Percentiles rank a stretch among this genome's conserved stretches.
Evolutionary conservation across 176 grass and related monocot species (phyloP).

Genomic region (Triticum monococcum): DNA sequence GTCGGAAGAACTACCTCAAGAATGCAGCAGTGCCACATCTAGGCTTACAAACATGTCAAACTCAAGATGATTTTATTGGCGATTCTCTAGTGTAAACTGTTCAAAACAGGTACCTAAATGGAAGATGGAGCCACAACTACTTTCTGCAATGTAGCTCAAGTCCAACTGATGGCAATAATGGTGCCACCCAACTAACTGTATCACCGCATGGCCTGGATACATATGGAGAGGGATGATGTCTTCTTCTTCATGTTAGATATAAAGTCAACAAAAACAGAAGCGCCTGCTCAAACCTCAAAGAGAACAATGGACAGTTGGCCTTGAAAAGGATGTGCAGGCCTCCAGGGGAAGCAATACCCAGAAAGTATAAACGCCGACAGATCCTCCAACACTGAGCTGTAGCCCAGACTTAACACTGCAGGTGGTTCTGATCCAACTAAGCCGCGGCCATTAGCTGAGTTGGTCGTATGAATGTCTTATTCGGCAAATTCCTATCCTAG

Average conservation of each 20-base stretch:
- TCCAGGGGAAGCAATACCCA: background rate
- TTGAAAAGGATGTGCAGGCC: background rate
- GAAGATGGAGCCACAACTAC: slow-evolving; percentile 19
- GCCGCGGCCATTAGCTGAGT: background rate
- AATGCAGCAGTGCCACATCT: background rate
- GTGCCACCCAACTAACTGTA: background rate
- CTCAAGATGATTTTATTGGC: background rate
- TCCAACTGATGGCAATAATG: background rate
- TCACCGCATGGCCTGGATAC: background rate
- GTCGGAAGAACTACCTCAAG: background rate
- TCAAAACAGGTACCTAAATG: background rate
- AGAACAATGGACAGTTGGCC: background rate
- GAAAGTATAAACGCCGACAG: background rate
- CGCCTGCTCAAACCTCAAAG: background rate
- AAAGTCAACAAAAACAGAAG: background rate
- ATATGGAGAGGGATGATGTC: background rate
- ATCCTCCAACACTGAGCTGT: background rate
- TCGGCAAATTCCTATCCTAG: background rate
- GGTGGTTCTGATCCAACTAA: background rate
- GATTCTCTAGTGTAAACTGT: background rate
- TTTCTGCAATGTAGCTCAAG: background rate
- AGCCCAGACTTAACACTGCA: background rate
- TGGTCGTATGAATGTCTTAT: background rate
- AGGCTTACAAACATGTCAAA: background rate
- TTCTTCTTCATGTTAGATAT: background rate